These are phyloP conservation scores for Arthroderma sp. DNA, from an alignment of 2,329 filamentous ascomycete genomes.

Conservation along the genomic window DNA sequence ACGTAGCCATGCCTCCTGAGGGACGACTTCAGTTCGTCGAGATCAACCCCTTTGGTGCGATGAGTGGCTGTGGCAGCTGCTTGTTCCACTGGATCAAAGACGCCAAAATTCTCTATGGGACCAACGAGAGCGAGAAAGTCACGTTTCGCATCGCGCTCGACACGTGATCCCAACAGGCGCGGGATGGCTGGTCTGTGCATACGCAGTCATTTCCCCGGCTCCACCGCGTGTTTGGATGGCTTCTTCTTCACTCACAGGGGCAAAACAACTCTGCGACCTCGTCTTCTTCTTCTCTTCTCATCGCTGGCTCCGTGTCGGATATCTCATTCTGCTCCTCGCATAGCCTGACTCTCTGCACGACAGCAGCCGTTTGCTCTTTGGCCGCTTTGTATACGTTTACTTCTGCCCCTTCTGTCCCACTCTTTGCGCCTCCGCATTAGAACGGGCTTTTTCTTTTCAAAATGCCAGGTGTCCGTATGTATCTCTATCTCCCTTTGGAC, in stretches of 20 bases:
- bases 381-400: no score
- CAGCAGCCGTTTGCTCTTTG: no score
- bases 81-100: constrained; percentile 36
- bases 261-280: not conserved
- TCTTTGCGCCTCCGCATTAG: not conserved
- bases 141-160: not conserved
- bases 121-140: constrained; percentile 10
- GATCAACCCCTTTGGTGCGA: constrained; percentile 34
- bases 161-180: no score
- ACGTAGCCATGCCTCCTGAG: constrained; percentile 27
- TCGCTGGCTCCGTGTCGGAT: not conserved
- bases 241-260: not conserved
- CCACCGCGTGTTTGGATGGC: not conserved
- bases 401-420: not conserved
- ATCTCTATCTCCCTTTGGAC: not conserved
- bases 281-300: not conserved
- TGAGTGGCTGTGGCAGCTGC: constrained; percentile 34
- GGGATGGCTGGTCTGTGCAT: no score
- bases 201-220: not conserved
- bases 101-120: constrained; percentile 24
- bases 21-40: constrained; percentile 26
- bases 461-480: constrained; percentile 26
- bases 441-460: constrained; percentile 6
- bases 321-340: no score
- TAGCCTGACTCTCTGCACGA: no score